Evolutionary conservation across 1,139 yeast genomes (phyloP).

Genomic region (Lodderomyces margitis): DNA sequence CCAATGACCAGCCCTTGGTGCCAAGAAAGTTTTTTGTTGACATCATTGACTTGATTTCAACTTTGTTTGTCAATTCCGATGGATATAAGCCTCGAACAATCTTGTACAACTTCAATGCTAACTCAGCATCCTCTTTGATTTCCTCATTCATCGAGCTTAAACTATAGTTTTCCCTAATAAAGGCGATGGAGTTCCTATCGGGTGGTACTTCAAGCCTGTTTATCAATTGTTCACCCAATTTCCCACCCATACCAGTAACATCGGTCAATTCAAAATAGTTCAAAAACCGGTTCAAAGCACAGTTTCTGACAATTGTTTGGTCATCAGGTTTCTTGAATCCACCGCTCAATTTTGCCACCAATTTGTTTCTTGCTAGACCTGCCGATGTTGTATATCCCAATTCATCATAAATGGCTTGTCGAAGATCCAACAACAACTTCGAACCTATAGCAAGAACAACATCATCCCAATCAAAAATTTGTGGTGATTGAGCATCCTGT

Average conservation of each 20-base stretch:
- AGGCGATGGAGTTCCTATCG: slow-evolving; percentile 38
- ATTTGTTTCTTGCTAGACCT: slow-evolving; percentile 75
- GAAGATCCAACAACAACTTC: slow-evolving; percentile 48
- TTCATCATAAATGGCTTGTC: slow-evolving; percentile 50
- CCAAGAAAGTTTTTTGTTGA: slow-evolving; percentile 75
- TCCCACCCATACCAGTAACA: slow-evolving; percentile 91
- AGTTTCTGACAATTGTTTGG: slow-evolving; percentile 69
- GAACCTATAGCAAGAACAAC: slow-evolving; percentile 67
- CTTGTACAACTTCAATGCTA: slow-evolving; percentile 52
- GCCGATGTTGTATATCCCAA: slow-evolving; percentile 88
- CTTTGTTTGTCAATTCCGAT: slow-evolving; percentile 53
- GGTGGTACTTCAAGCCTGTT: slow-evolving; percentile 44
- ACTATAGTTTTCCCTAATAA: slow-evolving; percentile 47
- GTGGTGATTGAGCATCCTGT: slow-evolving; percentile 8
- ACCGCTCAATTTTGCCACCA: slow-evolving; percentile 85
- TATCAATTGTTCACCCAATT: slow-evolving; percentile 64
- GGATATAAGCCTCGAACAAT: slow-evolving; percentile 63
- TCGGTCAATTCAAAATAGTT: slow-evolving; percentile 64
- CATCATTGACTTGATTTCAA: slow-evolving; percentile 81
- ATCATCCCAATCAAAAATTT: slow-evolving; percentile 81
- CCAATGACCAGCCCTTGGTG: slow-evolving; percentile 43
- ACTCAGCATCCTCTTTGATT: slow-evolving; percentile 37
- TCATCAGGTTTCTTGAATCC: slow-evolving; percentile 82
- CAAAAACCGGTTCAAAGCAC: slow-evolving; percentile 51
- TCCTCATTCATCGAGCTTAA: slow-evolving; percentile 32